Base-by-base conservation (phyloP, 306 rosid genomes). In the Vigna radiata region DNA sequence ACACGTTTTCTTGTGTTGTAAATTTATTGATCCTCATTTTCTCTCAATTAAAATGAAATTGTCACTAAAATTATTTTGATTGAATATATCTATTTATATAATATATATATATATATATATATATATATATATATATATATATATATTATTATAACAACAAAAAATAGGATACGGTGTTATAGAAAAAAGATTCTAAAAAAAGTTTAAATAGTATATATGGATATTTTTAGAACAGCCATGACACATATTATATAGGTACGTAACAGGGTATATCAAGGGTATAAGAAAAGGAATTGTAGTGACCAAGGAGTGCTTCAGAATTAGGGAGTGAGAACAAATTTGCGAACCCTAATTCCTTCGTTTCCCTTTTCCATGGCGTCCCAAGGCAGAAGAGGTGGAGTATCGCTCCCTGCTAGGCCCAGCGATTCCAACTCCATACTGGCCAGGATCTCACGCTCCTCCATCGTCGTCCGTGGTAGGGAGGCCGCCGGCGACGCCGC, bases 341-440 rank as follows among this genome's bases (percentile, higher is more conserved):
- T 7, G 33, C 8, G 17, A 71, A 61, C 82, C 78, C 73, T 50
- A 79, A 44, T 37, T 60, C 9, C 25, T 67, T 14, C 27, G 2
- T 12, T 43, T 7, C 8, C 29, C 15, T 21, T 17, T 15, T 6
- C 5, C 9, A 94, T 91, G 97, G 90, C 98, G 83, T 85, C 93
- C 18, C 87, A 78, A 83, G 82, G 82, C 11, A 83, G 91, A 25
- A 87, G 78, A 88, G 97, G 97, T 47, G 97, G 98, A 68, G 75
- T 90, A n/a, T 91, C 97, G 2, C 94, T 94, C 56, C 98, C 94
- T 0, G 91, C 86, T 41, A 79, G 91, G 53, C 92, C 91, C 4
- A 77, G 71, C 71, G 75, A 86, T 36, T 72, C 82, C n/a, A 87
- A 14, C 46, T 72, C 58, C 15, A 8, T 90, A 18, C 76, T 91